Evolutionary conservation across 2,329 filamentous ascomycete genomes (phyloP).

Genomic region (Fusarium chuoi): DNA sequence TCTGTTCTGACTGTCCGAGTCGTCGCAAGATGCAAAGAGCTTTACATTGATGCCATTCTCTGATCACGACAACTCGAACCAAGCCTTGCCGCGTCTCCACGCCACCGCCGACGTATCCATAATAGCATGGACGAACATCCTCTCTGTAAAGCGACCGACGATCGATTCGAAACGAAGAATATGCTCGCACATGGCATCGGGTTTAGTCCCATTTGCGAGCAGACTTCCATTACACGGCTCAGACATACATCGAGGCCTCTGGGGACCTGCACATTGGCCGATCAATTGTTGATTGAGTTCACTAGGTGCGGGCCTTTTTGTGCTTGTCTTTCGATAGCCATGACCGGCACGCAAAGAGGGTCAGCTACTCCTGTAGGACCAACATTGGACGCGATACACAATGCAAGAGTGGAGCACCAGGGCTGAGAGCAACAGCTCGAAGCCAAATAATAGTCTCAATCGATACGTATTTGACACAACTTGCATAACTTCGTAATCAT

Average conservation of each 20-base stretch:
- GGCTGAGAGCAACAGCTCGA: not conserved
- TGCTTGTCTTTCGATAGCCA: not conserved
- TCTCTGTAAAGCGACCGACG: accelerated
- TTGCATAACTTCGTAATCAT: not conserved
- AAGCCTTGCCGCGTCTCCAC: no score
- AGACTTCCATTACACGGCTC: not conserved
- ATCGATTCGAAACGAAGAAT: no score
- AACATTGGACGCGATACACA: accelerated
- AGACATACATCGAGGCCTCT: no score
- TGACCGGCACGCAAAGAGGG: accelerated
- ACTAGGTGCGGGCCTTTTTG: accelerated
- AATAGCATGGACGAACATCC: no score
- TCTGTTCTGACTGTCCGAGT: accelerated
- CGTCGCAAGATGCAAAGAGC: accelerated
- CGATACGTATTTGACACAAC: not conserved
- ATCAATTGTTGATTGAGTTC: not conserved
- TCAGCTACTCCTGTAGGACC: no score
- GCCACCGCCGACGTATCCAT: no score
- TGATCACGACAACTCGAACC: not conserved
- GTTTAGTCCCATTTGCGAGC: accelerated
- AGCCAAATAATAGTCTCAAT: not conserved
- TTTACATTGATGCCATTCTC: no score
- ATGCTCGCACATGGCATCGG: accelerated
- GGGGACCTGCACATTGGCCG: accelerated
- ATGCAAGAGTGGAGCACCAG: accelerated